phyloP scores from a whole-genome alignment of 176 grass and related monocot species.

The Pharus latifolius region DNA sequence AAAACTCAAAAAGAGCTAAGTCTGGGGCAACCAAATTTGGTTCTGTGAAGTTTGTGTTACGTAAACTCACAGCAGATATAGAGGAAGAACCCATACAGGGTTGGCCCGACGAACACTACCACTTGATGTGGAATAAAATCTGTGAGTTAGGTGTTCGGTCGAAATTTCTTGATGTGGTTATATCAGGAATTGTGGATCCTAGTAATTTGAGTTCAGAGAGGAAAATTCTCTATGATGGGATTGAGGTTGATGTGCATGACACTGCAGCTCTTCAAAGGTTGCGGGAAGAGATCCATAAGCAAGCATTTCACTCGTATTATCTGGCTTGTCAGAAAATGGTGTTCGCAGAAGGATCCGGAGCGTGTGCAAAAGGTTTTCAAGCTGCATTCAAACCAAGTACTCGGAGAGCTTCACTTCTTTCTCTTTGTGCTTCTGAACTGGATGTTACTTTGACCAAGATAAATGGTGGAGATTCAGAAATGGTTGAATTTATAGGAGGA shows the following conservation, averaged over 20 bases:
- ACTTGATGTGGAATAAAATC: conserved; percentile 72
- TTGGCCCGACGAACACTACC: conserved; percentile 98
- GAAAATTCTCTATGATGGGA: conserved; percentile 37
- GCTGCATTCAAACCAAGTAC: conserved; percentile 74
- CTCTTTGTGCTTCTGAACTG: conserved; percentile 78
- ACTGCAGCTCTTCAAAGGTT: conserved; percentile 45
- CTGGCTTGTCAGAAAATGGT: conserved; percentile 72
- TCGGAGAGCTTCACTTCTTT: conserved; percentile 82
- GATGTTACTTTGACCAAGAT: conserved; percentile 81
- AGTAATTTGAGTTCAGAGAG: conserved; percentile 32
- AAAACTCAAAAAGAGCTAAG: conserved; percentile 54
- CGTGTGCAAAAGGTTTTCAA: conserved; percentile 75
- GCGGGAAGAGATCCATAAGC: conserved; percentile 79
- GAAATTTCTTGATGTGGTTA: conserved; percentile 78
- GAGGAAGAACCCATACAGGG: conserved; percentile 98
- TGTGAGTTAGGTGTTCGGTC: conserved; percentile 77
- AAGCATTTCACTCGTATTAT: conserved; percentile 85
- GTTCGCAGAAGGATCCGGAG: conserved; percentile 70
- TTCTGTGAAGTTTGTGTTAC: conserved; percentile 86
- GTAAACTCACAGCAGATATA: conserved; percentile 79
- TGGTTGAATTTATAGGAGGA: conserved; percentile 91
- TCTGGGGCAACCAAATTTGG: conserved; percentile 57
- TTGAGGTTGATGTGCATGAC: conserved; percentile 53
- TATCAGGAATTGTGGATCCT: conserved; percentile 43
- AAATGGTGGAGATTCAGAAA: conserved; percentile 68